Base-by-base conservation (phyloP, 352 stramenopile species). In the Phytophthora sansomeana region DNA sequence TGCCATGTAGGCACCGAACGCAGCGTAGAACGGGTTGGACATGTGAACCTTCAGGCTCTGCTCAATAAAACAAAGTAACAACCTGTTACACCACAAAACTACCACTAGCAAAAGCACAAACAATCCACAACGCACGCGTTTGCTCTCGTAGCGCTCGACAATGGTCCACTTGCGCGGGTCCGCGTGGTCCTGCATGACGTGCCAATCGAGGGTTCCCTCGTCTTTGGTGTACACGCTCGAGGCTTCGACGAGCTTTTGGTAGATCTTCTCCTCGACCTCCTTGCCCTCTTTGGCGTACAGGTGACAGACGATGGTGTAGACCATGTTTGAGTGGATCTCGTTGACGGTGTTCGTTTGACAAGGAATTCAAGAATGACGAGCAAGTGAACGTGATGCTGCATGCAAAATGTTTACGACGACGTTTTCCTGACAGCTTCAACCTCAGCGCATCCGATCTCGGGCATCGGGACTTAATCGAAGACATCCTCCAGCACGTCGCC, bases 21-120 rank as follows among this genome's bases (percentile, higher is more conserved):
- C 17, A 33, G 58, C 52, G 58, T 69, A 74, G 16, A 68, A 69
- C n/a, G 65, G 58, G 47, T 74, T 74, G 30, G 58, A 35, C 8
- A 63, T n/a, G 38, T 74, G 65, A 60, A 58, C 43, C 43, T 74
- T 69, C 44, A 74, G 39, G 33, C 65, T 74, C 61, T 75, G 61
- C 5, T 58, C 29, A 43, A 48, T 42, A 33, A 8, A 28, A 19
- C 6, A 46, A 14, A 13, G 26, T 21, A 47, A 21, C 16, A 29
- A 29, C 41, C 19, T 7, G 19, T 24, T 13, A 56, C 9, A 17
- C 11, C n/a, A 52, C 46, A 54, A 28, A n/a, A 33, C 5, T 7
- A 24, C 16, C 29, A 49, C 36, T 30, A 32, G 2, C 32, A 41
- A 43, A 28, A 13, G 17, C 10, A 47, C n/a, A 47, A 29, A 3